phyloP scores from a whole-genome alignment of 2,329 filamentous ascomycete species.

The Neonectria neomacrospora region DNA sequence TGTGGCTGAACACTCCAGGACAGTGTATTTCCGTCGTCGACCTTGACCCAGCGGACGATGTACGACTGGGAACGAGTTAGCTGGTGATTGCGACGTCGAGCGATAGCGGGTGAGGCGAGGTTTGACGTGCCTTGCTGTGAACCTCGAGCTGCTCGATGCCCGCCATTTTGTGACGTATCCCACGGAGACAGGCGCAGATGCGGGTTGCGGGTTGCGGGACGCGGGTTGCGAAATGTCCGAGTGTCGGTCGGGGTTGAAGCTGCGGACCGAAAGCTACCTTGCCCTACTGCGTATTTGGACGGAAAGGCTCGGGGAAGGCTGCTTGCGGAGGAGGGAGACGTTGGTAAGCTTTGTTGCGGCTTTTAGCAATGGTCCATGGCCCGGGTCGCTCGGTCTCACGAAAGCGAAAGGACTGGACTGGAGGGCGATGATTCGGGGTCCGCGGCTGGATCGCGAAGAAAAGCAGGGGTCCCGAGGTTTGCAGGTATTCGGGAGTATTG shows the following conservation, averaged over 20 bases:
- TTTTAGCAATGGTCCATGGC: slow-evolving; percentile 37
- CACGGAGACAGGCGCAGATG: slow-evolving; percentile 3
- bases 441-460: slow-evolving; percentile 27
- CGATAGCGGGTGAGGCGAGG: neutral
- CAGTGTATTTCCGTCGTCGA: slow-evolving; percentile 89
- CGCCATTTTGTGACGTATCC: slow-evolving; percentile 69
- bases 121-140: slow-evolving; percentile 83
- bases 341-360: slow-evolving; percentile 25
- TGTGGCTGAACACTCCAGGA: slow-evolving; percentile 98
- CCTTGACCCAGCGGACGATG: slow-evolving; percentile 96
- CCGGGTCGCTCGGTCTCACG: slow-evolving; percentile 35
- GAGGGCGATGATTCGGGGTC: slow-evolving; percentile 26
- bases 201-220: slow-evolving; percentile 3
- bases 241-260: slow-evolving; percentile 21
- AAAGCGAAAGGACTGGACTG: slow-evolving; percentile 24
- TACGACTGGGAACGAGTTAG: slow-evolving; percentile 78
- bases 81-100: slow-evolving; percentile 1
- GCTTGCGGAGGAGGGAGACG: slow-evolving; percentile 3
- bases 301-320: neutral
- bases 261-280: slow-evolving; percentile 21
- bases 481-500: slow-evolving; percentile 1
- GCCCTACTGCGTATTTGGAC: slow-evolving; percentile 6
- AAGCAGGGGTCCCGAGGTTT: slow-evolving; percentile 12
- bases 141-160: slow-evolving; percentile 97
- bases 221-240: slow-evolving; percentile 6